Evolutionary conservation across 2,329 filamentous ascomycete genomes (phyloP), one percentile per base, ranked within the genome.

Genomic region (Zymoseptoria crescenta): DNA sequence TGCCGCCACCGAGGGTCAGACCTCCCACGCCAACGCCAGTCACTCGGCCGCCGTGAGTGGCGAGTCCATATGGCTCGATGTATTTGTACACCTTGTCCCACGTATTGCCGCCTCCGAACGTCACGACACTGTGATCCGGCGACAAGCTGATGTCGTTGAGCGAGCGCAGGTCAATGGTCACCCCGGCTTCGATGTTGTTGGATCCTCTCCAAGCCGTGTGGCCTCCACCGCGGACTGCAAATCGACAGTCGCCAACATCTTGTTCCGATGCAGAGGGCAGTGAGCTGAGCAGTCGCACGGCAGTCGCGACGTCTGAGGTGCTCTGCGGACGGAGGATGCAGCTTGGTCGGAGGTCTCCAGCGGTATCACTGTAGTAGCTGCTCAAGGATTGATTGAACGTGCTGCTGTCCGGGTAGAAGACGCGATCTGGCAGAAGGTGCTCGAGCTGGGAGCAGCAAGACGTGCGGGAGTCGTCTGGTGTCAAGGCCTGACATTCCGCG

Each of bases 141-240:
- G 68, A 69, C 6, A 76, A 60, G 0, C 59, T 62, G 35, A 79
- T 65, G 8, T 65, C 49, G 56, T 75, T 74, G 9, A 82, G 69
- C 3, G 65, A 63, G 8, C 69, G 73, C 9, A 81, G 74, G 13
- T 80, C 80, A 60, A 85, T 77, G 19, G 63, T 64, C 41, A 66
- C 55, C 10, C 65, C 65, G 13, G 54, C 27, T 16, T 64, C 50
- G 35, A 64, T 66, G 30, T 66, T 65, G 24, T 52, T 52, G 7
- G 19, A n/a, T 24, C 24, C 24, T 51, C 20, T 20, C 50, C 50
- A 52, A 8, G 19, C 20, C 10, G 20, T 28, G 50, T 52, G 50
- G 24, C 50, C 50, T 24, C 50, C 50, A n/a, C 21, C 24, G 20
- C 24, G 19, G 21, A 52, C 28, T 27, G 50, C 50, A 16, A 41